These are phyloP conservation scores for Choricystis sp. DNA, from an alignment of 139 green algal species.

Conservation along the genomic window DNA sequence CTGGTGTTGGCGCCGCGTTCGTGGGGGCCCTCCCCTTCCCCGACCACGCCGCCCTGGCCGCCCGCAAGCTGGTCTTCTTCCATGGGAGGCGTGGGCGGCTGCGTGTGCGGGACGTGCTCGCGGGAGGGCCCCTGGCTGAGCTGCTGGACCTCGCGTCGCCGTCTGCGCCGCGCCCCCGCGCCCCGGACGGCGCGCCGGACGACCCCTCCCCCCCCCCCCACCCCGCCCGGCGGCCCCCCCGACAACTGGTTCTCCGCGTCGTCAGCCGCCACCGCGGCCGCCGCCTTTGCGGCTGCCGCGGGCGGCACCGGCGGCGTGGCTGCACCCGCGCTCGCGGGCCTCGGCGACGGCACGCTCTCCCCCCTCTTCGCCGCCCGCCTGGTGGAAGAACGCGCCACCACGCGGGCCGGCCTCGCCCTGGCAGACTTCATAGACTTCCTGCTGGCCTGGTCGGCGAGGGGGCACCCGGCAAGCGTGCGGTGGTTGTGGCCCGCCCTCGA, in stretches of 20 bases:
- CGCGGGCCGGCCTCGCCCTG: not conserved
- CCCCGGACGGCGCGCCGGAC: not conserved
- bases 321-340: not conserved
- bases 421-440: slow-evolving; percentile 44
- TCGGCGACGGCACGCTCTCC: not conserved
- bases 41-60: not conserved
- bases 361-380: not conserved
- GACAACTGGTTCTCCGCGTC: not conserved
- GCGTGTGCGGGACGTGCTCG: not conserved
- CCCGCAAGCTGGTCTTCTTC: not conserved
- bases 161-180: no score
- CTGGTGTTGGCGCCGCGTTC: not conserved
- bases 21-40: not conserved
- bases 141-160: not conserved
- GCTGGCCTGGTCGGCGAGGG: slow-evolving; percentile 49
- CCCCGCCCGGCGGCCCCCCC: no score
- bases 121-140: not conserved
- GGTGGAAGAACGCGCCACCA: not conserved
- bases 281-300: not conserved
- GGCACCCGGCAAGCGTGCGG: slow-evolving; percentile 20
- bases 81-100: not conserved
- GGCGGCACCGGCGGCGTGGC: not conserved
- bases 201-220: not conserved
- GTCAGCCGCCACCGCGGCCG: not conserved
- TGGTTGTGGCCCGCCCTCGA: slow-evolving; percentile 65